phyloP scores from a whole-genome alignment of 2,329 filamentous ascomycete species.

The Penicillium sp. region DNA sequence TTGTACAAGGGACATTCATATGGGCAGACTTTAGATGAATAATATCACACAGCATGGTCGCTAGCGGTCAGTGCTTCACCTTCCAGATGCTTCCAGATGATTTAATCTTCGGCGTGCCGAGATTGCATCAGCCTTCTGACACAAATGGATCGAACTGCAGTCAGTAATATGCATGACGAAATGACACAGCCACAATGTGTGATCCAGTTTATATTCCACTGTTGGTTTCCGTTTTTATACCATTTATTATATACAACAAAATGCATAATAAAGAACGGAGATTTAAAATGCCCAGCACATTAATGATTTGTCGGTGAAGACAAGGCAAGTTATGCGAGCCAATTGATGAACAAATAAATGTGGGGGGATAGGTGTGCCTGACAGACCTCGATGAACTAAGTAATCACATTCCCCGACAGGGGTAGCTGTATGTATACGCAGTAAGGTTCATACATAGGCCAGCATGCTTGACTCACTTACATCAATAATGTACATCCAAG shows the following conservation, averaged over 20 bases:
- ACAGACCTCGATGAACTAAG: not conserved
- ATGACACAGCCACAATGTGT: not conserved
- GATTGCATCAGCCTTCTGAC: not conserved
- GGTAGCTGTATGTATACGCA: not conserved
- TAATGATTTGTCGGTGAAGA: conserved; percentile 4
- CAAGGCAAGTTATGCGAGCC: not conserved
- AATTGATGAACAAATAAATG: conserved; percentile 4
- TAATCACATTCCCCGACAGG: not conserved
- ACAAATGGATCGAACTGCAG: not conserved
- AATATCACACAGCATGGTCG: conserved; percentile 14
- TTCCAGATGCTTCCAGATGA: not conserved
- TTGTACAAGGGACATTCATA: conserved; percentile 23
- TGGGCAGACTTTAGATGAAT: conserved; percentile 17
- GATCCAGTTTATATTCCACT: not conserved
- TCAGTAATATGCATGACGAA: not conserved
- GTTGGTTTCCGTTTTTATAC: not conserved
- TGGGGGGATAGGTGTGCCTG: not conserved
- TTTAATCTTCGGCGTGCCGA: not conserved
- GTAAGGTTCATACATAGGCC: not conserved
- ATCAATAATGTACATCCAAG: not conserved
- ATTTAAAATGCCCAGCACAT: not conserved
- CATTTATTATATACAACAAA: not conserved
- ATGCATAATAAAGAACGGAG: not conserved
- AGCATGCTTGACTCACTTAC: not conserved
- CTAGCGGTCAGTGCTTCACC: not conserved